Evolutionary conservation across 2,329 filamentous ascomycete species (phyloP), one percentile per base, ranked within the genome.

Genomic region (Madurella mycetomatis): DNA sequence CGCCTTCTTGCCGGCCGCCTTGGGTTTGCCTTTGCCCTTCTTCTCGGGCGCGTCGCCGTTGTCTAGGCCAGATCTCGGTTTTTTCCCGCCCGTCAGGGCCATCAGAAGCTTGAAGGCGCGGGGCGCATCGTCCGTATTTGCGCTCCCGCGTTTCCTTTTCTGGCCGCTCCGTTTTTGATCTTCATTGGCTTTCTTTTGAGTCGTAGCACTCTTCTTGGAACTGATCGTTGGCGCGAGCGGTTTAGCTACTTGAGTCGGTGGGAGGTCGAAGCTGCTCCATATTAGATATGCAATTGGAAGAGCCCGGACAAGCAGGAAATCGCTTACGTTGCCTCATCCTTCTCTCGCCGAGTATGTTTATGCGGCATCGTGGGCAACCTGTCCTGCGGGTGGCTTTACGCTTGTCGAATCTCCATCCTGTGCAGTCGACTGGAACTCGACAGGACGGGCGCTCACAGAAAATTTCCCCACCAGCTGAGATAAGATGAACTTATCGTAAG

Each of bases 81-180:
- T 81, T 65, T 83, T 85, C n/a, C 82, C 78, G 15, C 76, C 71
- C 41, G 86, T 81, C 61, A 85, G 82, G 34, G 88, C 84, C 88
- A 97, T 94, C 58, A 97, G 74, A 12, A 91, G 85, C 58, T 83
- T 83, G 71, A 99, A 99, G 1, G 88, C 90, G 62, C 90, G 87
- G 0, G 94, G 94, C 1, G 88, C 92, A 72, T 97, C 94, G 68
- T 95, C 85, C 40, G 80, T 76, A 13, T 58, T 50, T 9, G 41
- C 51, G 1, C 59, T 65, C 34, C 68, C 69, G 55, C 72, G 68
- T 72, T 78, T 85, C 72, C 73, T 74, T 62, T 79, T 78, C 47
- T 65, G 58, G 54, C 67, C 59, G 67, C 70, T 77, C 64, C 73
- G 82, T 31, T 63, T 51, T 9, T 53, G 49, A 11, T 44, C 43